Evolutionary conservation across 768 basidiomycete species (phyloP).

Genomic region (Fomitopsis pulvina): DNA sequence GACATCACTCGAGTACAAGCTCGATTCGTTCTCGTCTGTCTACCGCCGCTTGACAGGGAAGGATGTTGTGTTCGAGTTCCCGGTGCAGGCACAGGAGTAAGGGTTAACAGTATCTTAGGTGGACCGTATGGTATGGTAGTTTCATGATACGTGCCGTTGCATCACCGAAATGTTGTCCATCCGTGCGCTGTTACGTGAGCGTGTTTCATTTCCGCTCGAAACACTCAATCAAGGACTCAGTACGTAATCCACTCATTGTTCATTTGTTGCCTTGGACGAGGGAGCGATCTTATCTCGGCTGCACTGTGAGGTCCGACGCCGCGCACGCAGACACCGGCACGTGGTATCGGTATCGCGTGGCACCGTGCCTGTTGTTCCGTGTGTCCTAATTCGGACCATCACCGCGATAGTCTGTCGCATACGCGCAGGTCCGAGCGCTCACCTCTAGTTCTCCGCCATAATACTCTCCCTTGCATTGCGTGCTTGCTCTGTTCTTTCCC

Average conservation of each 20-base stretch:
- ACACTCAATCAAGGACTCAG: background rate
- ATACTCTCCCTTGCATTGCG: constrained; percentile 25
- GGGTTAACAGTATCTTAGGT: constrained; percentile 28
- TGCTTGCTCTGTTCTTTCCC: constrained; percentile 25
- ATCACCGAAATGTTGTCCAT: constrained; percentile 30
- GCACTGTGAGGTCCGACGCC: background rate
- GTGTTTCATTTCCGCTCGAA: background rate
- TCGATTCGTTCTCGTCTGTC: constrained; percentile 97
- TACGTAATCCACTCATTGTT: background rate
- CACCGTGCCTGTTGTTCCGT: background rate
- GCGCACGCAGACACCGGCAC: background rate
- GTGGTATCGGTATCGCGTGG: background rate
- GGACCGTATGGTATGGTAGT: constrained; percentile 23
- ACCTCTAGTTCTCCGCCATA: constrained; percentile 22
- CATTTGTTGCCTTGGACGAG: background rate
- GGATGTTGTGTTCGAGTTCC: constrained; percentile 94
- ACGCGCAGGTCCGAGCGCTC: constrained; percentile 10
- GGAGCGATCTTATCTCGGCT: constrained; percentile 3
- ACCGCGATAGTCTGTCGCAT: constrained; percentile 1
- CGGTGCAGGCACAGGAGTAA: constrained; percentile 69
- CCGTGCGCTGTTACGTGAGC: constrained; percentile 15
- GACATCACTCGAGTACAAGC: constrained; percentile 98
- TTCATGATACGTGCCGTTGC: constrained; percentile 18
- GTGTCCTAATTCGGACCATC: constrained; percentile 8
- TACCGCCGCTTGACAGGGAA: constrained; percentile 95